These are phyloP conservation scores for Pholiota adiposa DNA, from an alignment of 1,284 basidiomycete genomes.

Conservation along the genomic window DNA sequence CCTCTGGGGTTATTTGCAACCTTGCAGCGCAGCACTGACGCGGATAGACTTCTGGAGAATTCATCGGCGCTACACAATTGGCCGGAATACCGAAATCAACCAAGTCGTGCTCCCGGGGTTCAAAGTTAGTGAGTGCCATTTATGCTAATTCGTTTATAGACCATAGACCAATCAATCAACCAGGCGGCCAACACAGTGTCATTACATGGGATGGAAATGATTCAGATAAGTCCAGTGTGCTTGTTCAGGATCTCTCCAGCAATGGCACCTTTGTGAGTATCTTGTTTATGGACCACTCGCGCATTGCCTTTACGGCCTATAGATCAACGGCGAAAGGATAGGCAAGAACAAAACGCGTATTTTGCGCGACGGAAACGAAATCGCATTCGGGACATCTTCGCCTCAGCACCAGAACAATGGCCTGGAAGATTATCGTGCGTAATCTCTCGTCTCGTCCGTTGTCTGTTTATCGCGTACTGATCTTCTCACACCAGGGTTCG, in stretches of 20 bases:
- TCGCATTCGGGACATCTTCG: conserved; percentile 71
- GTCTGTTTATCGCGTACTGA: conserved; percentile 13
- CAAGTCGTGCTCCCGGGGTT: conserved; percentile 62
- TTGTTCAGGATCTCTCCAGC: conserved; percentile 74
- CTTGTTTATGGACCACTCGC: conserved; percentile 5
- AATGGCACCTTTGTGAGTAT: conserved; percentile 85
- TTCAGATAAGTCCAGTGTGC: conserved; percentile 54
- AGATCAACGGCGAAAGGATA: conserved; percentile 78
- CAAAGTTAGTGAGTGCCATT: conserved; percentile 70
- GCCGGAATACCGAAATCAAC: conserved; percentile 53
- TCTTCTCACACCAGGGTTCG: conserved; percentile 38
- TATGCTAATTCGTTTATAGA: not conserved
- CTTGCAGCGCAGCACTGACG: conserved; percentile 50
- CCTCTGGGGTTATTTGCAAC: conserved; percentile 73
- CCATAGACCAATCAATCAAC: conserved; percentile 14
- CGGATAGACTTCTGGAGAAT: conserved; percentile 66
- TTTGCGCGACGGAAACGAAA: conserved; percentile 80
- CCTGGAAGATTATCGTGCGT: conserved; percentile 63
- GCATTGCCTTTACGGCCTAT: conserved; percentile 13
- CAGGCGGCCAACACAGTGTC: conserved; percentile 70
- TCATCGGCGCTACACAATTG: conserved; percentile 52
- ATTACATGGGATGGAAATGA: conserved; percentile 72
- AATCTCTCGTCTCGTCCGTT: conserved; percentile 20
- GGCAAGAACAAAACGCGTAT: conserved; percentile 60
- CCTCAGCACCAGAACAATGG: conserved; percentile 49